Evolutionary conservation across 176 grass and related monocot species (phyloP).

Genomic region (Phoenix dactylifera): DNA sequence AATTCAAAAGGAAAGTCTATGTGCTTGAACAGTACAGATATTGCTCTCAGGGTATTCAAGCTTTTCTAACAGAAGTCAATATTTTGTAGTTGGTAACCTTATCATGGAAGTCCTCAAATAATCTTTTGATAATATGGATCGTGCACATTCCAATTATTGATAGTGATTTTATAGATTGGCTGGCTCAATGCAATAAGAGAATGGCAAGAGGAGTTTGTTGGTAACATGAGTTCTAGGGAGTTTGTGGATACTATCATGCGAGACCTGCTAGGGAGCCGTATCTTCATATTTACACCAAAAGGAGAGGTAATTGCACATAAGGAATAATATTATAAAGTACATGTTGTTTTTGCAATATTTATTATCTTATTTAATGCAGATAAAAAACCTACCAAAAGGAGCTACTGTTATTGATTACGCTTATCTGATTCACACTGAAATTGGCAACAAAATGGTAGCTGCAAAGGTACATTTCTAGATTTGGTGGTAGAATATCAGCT

Average conservation of each 20-base stretch:
- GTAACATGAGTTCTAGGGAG: conserved; percentile 96
- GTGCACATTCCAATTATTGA: too few species aligned
- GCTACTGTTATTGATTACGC: conserved; percentile 98
- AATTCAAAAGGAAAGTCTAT: conserved; percentile 72
- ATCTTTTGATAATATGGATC: too few species aligned
- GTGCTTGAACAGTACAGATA: conserved; percentile 70
- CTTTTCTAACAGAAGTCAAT: conserved; percentile 5
- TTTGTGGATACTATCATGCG: conserved; percentile 90
- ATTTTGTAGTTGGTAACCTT: too few species aligned
- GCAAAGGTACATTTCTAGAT: conserved; percentile 53
- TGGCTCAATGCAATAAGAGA: conserved; percentile 98
- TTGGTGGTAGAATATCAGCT: background rate
- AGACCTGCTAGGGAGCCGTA: conserved; percentile 88
- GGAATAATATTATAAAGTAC: background rate
- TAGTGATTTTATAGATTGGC: conserved; percentile 58
- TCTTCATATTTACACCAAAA: conserved; percentile 98
- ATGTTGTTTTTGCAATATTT: background rate
- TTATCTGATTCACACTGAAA: conserved; percentile 97
- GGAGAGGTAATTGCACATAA: conserved; percentile 39
- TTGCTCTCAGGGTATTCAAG: conserved; percentile 73
- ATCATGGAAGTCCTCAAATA: too few species aligned
- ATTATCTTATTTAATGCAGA: conserved; percentile 31
- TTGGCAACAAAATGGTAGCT: conserved; percentile 92
- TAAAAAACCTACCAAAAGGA: conserved; percentile 91
- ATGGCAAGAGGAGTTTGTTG: conserved; percentile 99